A percentile compares a stretch with the other conserved stretches of the same genome.
Evolutionary conservation across 805 yeast species (phyloP).

Genomic region (Blastobotrys mokoenaii): DNA sequence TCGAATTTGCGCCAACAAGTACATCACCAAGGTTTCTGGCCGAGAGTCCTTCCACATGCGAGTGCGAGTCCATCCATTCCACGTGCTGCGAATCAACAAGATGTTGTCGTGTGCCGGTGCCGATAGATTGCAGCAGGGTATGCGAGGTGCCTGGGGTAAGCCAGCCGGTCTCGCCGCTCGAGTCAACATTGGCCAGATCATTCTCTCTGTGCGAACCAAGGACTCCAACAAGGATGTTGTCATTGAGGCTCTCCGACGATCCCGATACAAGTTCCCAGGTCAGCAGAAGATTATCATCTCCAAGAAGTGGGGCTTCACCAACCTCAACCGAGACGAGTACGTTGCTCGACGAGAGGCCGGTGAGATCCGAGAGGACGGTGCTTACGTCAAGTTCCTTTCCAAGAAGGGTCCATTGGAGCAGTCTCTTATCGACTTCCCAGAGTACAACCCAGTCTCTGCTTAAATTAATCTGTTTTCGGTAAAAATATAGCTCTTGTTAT

Average conservation of each 20-base stretch:
- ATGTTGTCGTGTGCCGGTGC: constrained; percentile 99
- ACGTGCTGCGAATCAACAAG: constrained; percentile 99
- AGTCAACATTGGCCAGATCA: constrained; percentile 96
- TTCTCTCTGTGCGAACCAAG: constrained; percentile 97
- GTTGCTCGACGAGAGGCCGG: constrained; percentile 89
- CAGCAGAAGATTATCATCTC: constrained; percentile 99
- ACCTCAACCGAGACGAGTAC: constrained; percentile 96
- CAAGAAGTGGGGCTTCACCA: constrained; percentile 99
- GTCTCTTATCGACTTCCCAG: constrained; percentile 93
- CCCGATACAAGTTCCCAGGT: constrained; percentile 99
- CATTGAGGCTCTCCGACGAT: constrained; percentile 99
- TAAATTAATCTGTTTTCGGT: constrained; percentile 13
- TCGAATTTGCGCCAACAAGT: constrained; percentile 99
- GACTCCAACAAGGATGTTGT: constrained; percentile 96
- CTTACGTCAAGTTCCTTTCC: constrained; percentile 97
- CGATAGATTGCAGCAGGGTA: constrained; percentile 99
- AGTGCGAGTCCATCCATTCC: constrained; percentile 99
- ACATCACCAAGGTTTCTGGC: constrained; percentile 95
- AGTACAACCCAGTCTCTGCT: constrained; percentile 39
- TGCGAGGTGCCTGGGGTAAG: constrained; percentile 99
- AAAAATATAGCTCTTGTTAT: neutral
- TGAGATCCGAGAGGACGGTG: constrained; percentile 99
- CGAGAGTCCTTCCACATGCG: constrained; percentile 99
- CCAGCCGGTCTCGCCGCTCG: constrained; percentile 99
- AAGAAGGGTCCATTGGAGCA: constrained; percentile 91